Conservation (phyloP, 345 rosid genomes). For the Salix brachista region DNA sequence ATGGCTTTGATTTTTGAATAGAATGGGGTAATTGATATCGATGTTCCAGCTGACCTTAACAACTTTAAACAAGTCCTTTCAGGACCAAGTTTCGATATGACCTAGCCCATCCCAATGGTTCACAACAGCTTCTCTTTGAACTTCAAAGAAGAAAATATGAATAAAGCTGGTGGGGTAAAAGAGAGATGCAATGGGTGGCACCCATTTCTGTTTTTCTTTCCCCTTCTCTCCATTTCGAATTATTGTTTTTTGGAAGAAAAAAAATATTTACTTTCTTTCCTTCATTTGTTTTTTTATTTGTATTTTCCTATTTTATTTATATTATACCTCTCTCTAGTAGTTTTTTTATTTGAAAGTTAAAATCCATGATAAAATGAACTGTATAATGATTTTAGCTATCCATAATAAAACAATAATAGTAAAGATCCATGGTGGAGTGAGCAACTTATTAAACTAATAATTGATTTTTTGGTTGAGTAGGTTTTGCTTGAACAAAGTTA, state of each 20-base stretch:
- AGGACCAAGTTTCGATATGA: background rate
- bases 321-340: too few relatives aligned
- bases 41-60: background rate
- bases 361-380: accelerated
- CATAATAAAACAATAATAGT: too few relatives aligned
- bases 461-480: too few relatives aligned
- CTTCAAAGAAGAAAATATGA: constrained; percentile 20
- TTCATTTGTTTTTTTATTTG: too few relatives aligned
- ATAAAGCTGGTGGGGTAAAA: constrained; percentile 12
- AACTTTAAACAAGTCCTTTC: background rate
- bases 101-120: background rate
- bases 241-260: too few relatives aligned
- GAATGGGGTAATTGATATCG: background rate
- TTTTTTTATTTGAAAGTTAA: too few relatives aligned
- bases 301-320: too few relatives aligned
- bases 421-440: too few relatives aligned
- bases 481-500: too few relatives aligned
- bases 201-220: constrained; percentile 39
- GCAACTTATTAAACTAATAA: too few relatives aligned
- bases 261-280: too few relatives aligned
- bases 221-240: constrained; percentile 24
- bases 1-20: background rate
- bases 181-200: constrained; percentile 47
- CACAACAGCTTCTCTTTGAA: constrained; percentile 25
- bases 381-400: too few relatives aligned